These are phyloP conservation scores for Citrus trifoliata DNA, from an alignment of 345 rosid species.

Conservation along the genomic window DNA sequence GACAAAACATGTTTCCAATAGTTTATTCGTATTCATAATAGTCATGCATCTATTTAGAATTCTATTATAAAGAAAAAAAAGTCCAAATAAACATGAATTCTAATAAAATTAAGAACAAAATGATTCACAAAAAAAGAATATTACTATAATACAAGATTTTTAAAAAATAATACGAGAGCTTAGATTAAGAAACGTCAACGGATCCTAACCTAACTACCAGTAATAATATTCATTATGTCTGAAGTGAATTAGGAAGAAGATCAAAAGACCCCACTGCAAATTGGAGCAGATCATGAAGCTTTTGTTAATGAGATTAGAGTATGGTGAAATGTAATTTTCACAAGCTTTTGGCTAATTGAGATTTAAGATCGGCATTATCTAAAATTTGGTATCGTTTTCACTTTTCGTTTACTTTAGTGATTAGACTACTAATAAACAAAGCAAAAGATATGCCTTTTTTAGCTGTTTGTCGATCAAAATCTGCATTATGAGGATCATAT, in stretches of 20 bases:
- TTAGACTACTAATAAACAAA: conserved; percentile 8
- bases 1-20: too few relatives aligned
- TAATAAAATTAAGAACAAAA: too few relatives aligned
- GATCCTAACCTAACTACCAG: too few relatives aligned
- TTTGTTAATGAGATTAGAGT: neutral
- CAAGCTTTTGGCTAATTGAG: conserved; percentile 10
- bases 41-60: too few relatives aligned
- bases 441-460: neutral
- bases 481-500: neutral
- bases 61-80: too few relatives aligned
- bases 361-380: neutral
- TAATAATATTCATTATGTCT: neutral
- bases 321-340: conserved; percentile 21
- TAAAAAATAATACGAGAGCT: too few relatives aligned
- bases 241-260: neutral
- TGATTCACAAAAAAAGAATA: too few relatives aligned
- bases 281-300: neutral
- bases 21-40: too few relatives aligned
- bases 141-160: too few relatives aligned
- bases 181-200: too few relatives aligned
- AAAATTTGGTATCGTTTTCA: neutral
- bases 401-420: conserved; percentile 5
- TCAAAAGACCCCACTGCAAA: neutral
- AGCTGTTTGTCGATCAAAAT: neutral
- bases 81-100: too few relatives aligned